A percentile compares a stretch with the other conserved stretches of the same genome.
These are phyloP conservation scores for Pachyrhizus erosus DNA, from an alignment of 306 rosid species.

Conservation along the genomic window DNA sequence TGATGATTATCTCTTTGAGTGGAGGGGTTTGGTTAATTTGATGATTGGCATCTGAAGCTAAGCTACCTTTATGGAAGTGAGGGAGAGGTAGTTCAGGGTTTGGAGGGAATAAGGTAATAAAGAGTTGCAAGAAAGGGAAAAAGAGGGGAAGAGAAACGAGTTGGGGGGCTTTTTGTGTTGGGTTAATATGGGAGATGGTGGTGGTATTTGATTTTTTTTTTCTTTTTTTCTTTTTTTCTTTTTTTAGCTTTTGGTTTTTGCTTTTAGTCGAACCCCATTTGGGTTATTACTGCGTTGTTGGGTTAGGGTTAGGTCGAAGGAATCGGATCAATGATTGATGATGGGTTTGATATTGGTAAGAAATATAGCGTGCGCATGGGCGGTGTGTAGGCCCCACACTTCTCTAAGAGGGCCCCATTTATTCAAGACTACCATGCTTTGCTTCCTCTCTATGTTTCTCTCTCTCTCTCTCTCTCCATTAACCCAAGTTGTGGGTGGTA, in stretches of 20 bases:
- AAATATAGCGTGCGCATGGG: conserved; percentile 85
- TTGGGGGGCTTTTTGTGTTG: conserved; percentile 30
- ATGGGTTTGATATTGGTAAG: conserved; percentile 65
- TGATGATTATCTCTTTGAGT: conserved; percentile 24
- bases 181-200: conserved; percentile 46
- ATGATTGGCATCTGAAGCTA: conserved; percentile 20
- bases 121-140: conserved; percentile 26
- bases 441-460: neutral
- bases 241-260: neutral
- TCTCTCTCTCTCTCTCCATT: neutral
- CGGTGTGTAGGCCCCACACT: conserved; percentile 75
- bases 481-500: neutral
- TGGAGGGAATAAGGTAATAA: conserved; percentile 59
- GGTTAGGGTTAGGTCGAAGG: conserved; percentile 90
- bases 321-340: conserved; percentile 58
- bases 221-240: neutral
- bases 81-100: conserved; percentile 55
- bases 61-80: conserved; percentile 35
- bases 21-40: conserved; percentile 27
- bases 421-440: conserved; percentile 43
- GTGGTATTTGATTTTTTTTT: neutral
- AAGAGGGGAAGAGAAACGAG: conserved; percentile 43
- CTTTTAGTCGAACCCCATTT: neutral
- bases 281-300: conserved; percentile 46
- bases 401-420: conserved; percentile 38